Conservation (phyloP, 202 grass and related monocot genomes). For the Bolboschoenoplectus hybrid region DNA sequence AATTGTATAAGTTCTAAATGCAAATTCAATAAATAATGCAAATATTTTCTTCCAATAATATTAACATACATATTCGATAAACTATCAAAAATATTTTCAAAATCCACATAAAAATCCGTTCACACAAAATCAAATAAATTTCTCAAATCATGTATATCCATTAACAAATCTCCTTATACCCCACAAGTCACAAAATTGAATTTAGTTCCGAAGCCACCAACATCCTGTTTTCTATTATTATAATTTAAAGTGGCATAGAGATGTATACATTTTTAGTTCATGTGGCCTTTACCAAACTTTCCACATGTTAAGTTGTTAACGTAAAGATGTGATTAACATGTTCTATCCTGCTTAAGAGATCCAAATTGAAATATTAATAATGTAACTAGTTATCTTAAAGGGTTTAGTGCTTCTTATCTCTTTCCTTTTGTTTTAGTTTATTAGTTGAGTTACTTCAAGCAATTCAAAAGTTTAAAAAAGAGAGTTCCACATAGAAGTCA, state of each 20-base stretch:
- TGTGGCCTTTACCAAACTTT: background rate
- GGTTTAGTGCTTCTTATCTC: slow-evolving; percentile 27
- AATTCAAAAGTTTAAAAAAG: background rate
- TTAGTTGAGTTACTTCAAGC: background rate
- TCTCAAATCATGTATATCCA: too few relatives aligned
- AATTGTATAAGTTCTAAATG: too few relatives aligned
- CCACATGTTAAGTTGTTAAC: background rate
- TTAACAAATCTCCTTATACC: too few relatives aligned
- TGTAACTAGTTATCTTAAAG: background rate
- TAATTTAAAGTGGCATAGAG: background rate
- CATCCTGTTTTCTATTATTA: background rate
- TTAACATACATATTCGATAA: too few relatives aligned
- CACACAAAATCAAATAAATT: too few relatives aligned
- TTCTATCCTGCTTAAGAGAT: background rate
- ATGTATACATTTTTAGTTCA: background rate
- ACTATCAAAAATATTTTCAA: too few relatives aligned
- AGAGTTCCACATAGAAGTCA: background rate
- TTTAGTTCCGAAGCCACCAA: background rate
- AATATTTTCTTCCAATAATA: too few relatives aligned
- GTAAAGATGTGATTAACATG: background rate
- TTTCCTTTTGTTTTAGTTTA: background rate
- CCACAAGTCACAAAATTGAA: background rate
- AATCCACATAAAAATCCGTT: too few relatives aligned
- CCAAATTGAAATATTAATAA: slow-evolving; percentile 6
- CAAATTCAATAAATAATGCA: too few relatives aligned